phyloP scores from a whole-genome alignment of 768 basidiomycete species.

The Tylopilus subfusipes region DNA sequence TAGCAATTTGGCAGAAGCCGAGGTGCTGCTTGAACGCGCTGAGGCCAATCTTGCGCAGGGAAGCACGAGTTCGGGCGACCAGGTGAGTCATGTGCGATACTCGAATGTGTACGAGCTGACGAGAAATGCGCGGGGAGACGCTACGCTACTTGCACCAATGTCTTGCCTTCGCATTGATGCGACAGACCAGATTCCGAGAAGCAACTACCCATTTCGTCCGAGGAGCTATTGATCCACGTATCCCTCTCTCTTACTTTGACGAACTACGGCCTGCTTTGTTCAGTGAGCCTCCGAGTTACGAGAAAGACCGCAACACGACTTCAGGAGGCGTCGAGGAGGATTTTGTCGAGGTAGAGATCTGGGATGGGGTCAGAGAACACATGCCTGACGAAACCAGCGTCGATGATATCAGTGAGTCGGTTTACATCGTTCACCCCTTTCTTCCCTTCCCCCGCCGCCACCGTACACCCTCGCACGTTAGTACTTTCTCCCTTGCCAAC shows the following conservation, averaged over 20 bases:
- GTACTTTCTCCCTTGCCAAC: slow-evolving; percentile 20
- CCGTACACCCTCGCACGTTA: slow-evolving; percentile 18
- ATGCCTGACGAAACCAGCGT: slow-evolving; percentile 68
- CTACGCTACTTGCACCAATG: slow-evolving; percentile 77
- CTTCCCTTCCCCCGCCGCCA: slow-evolving; percentile 23
- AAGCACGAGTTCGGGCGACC: slow-evolving; percentile 4
- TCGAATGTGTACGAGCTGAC: neutral
- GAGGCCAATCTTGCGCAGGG: slow-evolving; percentile 34
- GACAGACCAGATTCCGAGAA: slow-evolving; percentile 79
- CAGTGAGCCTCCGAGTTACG: slow-evolving; percentile 7
- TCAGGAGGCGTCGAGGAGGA: slow-evolving; percentile 7
- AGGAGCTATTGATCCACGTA: slow-evolving; percentile 79
- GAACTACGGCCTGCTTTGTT: slow-evolving; percentile 69
- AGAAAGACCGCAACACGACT: neutral
- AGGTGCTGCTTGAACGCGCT: slow-evolving; percentile 54
- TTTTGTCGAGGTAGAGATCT: slow-evolving; percentile 62
- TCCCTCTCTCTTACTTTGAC: slow-evolving; percentile 78
- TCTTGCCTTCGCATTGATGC: slow-evolving; percentile 75
- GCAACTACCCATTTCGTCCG: slow-evolving; percentile 75
- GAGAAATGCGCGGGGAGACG: slow-evolving; percentile 51
- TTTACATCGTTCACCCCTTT: slow-evolving; percentile 14
- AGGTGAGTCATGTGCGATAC: slow-evolving; percentile 5
- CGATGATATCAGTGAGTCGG: slow-evolving; percentile 81
- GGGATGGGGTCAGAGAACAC: slow-evolving; percentile 67
- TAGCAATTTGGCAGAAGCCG: slow-evolving; percentile 63